Percentiles rank a stretch among this genome's conserved stretches.
Conservation (phyloP, 768 basidiomycete genomes). For the Tephrocybe sp. region DNA sequence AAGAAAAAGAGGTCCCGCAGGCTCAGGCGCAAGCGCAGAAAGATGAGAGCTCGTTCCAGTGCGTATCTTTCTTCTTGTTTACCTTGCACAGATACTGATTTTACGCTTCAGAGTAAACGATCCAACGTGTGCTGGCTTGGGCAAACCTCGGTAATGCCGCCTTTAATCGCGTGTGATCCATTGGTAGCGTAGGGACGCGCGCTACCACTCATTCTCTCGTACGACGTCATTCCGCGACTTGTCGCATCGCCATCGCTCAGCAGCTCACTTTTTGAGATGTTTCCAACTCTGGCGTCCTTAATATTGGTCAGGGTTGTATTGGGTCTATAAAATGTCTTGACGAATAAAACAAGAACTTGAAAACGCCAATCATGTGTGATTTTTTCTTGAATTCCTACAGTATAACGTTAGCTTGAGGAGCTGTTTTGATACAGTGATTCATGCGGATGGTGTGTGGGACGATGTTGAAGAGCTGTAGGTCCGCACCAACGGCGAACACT, state of each 20-base stretch:
- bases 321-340: conserved; percentile 11
- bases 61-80: conserved; percentile 30
- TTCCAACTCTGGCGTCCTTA: conserved; percentile 5
- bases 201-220: background rate
- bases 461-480: too few relatives aligned
- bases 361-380: too few relatives aligned
- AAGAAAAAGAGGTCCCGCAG: conserved; percentile 94
- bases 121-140: conserved; percentile 19
- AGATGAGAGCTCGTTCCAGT: conserved; percentile 96
- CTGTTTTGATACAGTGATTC: too few relatives aligned
- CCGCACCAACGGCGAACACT: too few relatives aligned
- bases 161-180: conserved; percentile 7
- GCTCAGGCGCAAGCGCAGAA: conserved; percentile 92
- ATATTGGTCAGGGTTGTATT: conserved; percentile 9
- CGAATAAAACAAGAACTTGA: conserved; percentile 5
- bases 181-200: conserved; percentile 3
- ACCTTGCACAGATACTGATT: background rate
- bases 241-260: conserved; percentile 19
- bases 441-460: too few relatives aligned
- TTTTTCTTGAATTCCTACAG: too few relatives aligned
- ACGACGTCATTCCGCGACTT: conserved; percentile 18
- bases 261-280: conserved; percentile 9
- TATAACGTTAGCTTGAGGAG: too few relatives aligned
- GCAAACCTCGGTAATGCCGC: conserved; percentile 20
- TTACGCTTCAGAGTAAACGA: conserved; percentile 34